These are phyloP conservation scores for Stephania cephalantha DNA, from an alignment of 164 flowering plant species.

Conservation along the genomic window DNA sequence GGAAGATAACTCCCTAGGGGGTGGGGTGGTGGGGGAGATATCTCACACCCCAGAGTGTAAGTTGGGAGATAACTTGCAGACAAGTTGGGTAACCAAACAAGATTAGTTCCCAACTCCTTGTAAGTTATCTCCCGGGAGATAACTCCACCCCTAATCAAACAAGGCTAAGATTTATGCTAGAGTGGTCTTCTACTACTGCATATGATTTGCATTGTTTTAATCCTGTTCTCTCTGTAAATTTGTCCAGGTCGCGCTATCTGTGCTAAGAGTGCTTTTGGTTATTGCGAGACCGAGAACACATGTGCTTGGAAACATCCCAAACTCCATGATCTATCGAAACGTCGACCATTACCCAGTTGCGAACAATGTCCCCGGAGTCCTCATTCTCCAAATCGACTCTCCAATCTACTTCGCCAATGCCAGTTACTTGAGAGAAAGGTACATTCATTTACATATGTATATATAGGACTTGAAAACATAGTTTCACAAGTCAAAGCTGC, in stretches of 20 bases:
- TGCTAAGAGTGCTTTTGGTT: conserved; percentile 43
- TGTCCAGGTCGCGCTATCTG: conserved; percentile 48
- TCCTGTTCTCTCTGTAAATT: background rate
- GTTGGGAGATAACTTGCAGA: too few species aligned
- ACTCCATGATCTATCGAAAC: conserved; percentile 43
- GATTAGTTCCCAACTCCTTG: too few species aligned
- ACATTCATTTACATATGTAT: background rate
- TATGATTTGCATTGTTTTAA: background rate
- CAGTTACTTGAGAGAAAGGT: conserved; percentile 71
- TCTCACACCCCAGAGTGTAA: too few species aligned
- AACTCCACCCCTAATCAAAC: too few species aligned
- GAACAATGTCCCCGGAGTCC: conserved; percentile 43
- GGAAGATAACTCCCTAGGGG: too few species aligned
- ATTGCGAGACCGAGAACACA: conserved; percentile 60
- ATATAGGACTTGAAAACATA: too few species aligned
- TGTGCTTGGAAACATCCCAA: conserved; percentile 52
- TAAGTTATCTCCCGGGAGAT: too few species aligned
- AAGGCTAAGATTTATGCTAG: background rate
- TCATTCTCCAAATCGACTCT: conserved; percentile 49
- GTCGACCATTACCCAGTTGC: conserved; percentile 54
- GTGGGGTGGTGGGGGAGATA: too few species aligned
- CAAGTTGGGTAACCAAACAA: too few species aligned
- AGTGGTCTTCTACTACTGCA: background rate
- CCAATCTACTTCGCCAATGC: conserved; percentile 76
- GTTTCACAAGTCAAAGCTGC: background rate